Evolutionary conservation across 176 grass and related monocot species (phyloP), one percentile per base, ranked within the genome.

Genomic region (Puya raimondii): DNA sequence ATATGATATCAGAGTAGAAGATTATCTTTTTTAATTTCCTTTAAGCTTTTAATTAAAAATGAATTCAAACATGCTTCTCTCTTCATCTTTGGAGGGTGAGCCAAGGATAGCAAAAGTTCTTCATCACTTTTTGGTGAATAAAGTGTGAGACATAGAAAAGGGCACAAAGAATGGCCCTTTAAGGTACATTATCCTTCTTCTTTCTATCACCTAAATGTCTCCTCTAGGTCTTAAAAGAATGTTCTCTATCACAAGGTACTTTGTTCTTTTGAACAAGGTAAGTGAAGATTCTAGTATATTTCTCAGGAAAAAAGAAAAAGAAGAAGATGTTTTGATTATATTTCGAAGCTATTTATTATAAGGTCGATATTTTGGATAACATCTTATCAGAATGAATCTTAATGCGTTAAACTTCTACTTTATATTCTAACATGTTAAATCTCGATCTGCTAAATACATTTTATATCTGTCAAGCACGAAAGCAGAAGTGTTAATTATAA

Each of bases 271-370:
- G 72, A 74, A 26, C 47, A 74, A 51, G 59, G 18, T 21, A 59
- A 59, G 15, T 59, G 52, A 48, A 27, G 59, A 74, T 74, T 21
- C 59, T 51, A 13, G 47, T 51, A 74, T 63, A 74, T 74, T 42
- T 74, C 47, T 25, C n/a, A 59, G 20, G n/a, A 21, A 18, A 59
- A 59, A 63, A 15, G 8, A 9, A 51, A 52, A 22, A 12, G 48
- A 56, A 26, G 20, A 29, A 25, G 48, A 64, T 49, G 42, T 15
- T 47, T 74, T 74, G 25, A 17, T 72, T 47, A 20, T 0, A 18
- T 21, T 59, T 18, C 15, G 9, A 21, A 16, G 10, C 12, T 54
- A 54, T 9, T 59, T 59, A 20, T 59, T 10, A 59, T 59, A 16
- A 59, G 9, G 16, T 20, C n/a, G 9, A 59, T 59, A 3, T 59